A percentile compares a stretch with the other conserved stretches of the same genome.
Conservation (phyloP, 108 stramenopile genomes). For the Nitzschia sp. region DNA sequence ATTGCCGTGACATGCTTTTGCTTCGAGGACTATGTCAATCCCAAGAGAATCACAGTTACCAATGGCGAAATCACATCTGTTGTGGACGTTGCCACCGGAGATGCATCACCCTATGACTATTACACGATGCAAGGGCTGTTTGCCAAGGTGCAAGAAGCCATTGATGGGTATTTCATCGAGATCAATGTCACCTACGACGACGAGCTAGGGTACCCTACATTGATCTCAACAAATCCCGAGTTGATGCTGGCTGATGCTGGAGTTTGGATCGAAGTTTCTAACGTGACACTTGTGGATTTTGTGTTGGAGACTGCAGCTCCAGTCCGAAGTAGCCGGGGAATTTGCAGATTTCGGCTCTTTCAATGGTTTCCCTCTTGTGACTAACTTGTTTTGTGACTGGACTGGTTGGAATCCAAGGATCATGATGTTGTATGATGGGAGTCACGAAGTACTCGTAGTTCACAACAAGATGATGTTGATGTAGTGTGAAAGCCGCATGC, state of each 20-base stretch:
- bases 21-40: not conserved
- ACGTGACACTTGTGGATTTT: not conserved
- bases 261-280: slow-evolving; percentile 1
- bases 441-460: no score
- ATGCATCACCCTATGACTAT: not conserved
- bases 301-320: no score
- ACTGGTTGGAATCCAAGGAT: no score
- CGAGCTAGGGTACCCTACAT: slow-evolving; percentile 1
- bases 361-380: no score
- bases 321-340: no score
- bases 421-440: no score
- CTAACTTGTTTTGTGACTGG: no score
- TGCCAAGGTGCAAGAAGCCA: not conserved
- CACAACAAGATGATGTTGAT: no score
- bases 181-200: slow-evolving; percentile 4
- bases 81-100: not conserved
- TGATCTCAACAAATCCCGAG: slow-evolving; percentile 6
- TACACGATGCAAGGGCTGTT: slow-evolving; percentile 11
- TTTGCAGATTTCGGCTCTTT: no score
- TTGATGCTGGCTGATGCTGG: slow-evolving; percentile 8
- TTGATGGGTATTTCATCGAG: not conserved
- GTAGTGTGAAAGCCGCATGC: no score
- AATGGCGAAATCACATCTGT: not conserved
- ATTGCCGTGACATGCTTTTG: slow-evolving; percentile 1
- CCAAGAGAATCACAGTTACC: slow-evolving; percentile 1